Conservation (phyloP, 179 eudicot genomes). For the Gypsophila paniculata region DNA sequence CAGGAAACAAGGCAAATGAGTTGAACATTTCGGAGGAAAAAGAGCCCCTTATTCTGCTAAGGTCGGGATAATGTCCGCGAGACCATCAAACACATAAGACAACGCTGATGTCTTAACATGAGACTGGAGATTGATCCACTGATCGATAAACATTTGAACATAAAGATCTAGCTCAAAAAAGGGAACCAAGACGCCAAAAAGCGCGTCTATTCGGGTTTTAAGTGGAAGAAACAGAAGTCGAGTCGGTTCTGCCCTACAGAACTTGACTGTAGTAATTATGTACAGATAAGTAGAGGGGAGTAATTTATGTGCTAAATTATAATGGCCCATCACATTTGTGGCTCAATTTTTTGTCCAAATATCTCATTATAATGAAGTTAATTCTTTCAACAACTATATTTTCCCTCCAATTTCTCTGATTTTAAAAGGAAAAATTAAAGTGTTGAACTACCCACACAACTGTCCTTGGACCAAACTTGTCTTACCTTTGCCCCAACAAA, state of each 20-base stretch:
- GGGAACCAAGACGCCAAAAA: neutral
- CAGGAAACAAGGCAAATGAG: slow-evolving; percentile 31
- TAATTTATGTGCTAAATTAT: slow-evolving; percentile 24
- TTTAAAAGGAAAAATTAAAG: neutral
- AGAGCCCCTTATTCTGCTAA: neutral
- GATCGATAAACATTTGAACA: neutral
- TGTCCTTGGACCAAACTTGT: slow-evolving; percentile 20
- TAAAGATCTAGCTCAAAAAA: slow-evolving; percentile 8
- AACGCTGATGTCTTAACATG: neutral
- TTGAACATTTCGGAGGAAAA: neutral
- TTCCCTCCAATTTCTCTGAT: neutral
- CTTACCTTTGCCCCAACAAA: slow-evolving; percentile 26
- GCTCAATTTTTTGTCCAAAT: slow-evolving; percentile 14
- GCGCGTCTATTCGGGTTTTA: neutral
- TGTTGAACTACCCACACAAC: slow-evolving; percentile 8
- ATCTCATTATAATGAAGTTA: neutral
- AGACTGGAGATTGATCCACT: neutral
- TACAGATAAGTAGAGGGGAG: slow-evolving; percentile 18
- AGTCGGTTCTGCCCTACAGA: slow-evolving; percentile 9
- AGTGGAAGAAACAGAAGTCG: slow-evolving; percentile 1
- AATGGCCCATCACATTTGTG: slow-evolving; percentile 19
- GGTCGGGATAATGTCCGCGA: neutral
- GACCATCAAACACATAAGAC: neutral
- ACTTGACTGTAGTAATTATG: slow-evolving; percentile 9
- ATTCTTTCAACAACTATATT: slow-evolving; percentile 6